Evolutionary conservation across 2,329 filamentous ascomycete species (phyloP), one percentile per base, ranked within the genome.

Genomic region (Oidium heveae): DNA sequence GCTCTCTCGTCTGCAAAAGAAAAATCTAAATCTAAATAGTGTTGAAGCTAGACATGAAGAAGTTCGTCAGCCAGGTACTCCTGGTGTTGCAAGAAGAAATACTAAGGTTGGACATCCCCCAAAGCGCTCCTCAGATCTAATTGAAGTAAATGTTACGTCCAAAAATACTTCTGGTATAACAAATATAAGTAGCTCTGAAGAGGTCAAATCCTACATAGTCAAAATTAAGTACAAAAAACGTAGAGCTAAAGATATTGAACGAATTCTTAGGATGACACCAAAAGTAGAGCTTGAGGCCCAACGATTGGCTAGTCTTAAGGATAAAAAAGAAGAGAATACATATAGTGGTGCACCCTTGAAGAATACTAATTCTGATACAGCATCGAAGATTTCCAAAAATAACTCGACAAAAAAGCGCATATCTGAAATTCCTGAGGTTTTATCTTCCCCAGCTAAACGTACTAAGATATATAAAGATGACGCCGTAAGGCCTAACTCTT

Each of bases 401-500:
- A 24, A 15, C 12, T 28, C 20, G 2, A 15, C 54, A 32, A 61
- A 58, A 53, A 66, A 65, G 54, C 60, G 61, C 6, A 57, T 60
- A 1, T 58, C 56, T 39, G 59, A 60, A 12, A 52, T 55, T n/a
- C 46, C 51, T 15, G 60, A 58, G 63, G 43, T 56, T 39, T 55
- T 58, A 32, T 61, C 63, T 32, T 61, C 64, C 6, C 54, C 63
- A 18, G 55, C 57, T 32, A 70, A 68, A 55, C 66, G 66, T 47
- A 56, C 61, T 22, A 71, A 67, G 57, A 57, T 63, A 2, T 63
- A 63, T n/a, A 57, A 53, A 34, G 51, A 63, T n/a, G 56, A 62
- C n/a, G 52, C 61, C n/a, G 43, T 59, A 8, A 69, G 68, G 56
- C 62, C 63, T 22, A 58, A 56, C 47, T 69, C 67, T 7, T 65